These are phyloP conservation scores for Citrus australasica DNA, from an alignment of 345 rosid species.

Conservation along the genomic window DNA sequence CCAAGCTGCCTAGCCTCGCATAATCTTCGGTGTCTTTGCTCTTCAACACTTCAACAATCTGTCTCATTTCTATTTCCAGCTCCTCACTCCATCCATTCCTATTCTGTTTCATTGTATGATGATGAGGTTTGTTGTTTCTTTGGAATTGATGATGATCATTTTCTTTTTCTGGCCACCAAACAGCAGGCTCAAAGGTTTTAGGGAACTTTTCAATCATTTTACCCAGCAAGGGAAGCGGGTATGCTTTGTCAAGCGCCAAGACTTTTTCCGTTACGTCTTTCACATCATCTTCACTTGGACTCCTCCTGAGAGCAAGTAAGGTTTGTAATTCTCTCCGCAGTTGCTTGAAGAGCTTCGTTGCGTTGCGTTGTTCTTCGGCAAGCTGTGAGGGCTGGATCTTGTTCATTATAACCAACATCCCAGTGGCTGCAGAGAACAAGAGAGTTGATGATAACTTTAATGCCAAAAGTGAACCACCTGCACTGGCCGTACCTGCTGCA, in stretches of 20 bases:
- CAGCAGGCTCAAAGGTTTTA: constrained; percentile 19
- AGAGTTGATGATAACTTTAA: constrained; percentile 45
- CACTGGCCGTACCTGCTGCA: background rate
- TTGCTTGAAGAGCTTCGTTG: constrained; percentile 42
- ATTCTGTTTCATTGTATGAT: background rate
- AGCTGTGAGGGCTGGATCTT: constrained; percentile 64
- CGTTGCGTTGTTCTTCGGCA: constrained; percentile 53
- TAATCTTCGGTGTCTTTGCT: constrained; percentile 40
- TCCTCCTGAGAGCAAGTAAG: constrained; percentile 2
- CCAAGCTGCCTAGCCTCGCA: constrained; percentile 37
- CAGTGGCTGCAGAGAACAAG: constrained; percentile 39
- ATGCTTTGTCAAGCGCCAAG: constrained; percentile 27
- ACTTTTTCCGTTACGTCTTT: constrained; percentile 17
- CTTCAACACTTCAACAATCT: constrained; percentile 29
- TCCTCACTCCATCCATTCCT: constrained; percentile 35
- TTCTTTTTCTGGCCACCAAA: constrained; percentile 23
- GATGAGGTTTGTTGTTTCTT: background rate
- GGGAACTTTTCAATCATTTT: constrained; percentile 33
- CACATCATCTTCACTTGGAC: constrained; percentile 11
- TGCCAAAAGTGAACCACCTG: constrained; percentile 29
- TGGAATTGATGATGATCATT: background rate
- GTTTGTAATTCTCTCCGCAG: constrained; percentile 26
- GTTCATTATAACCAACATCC: constrained; percentile 43
- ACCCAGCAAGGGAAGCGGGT: constrained; percentile 31
- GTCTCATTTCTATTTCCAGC: constrained; percentile 39